These are phyloP conservation scores for Jatropha multifida DNA, from an alignment of 441 rosid species.

Conservation along the genomic window DNA sequence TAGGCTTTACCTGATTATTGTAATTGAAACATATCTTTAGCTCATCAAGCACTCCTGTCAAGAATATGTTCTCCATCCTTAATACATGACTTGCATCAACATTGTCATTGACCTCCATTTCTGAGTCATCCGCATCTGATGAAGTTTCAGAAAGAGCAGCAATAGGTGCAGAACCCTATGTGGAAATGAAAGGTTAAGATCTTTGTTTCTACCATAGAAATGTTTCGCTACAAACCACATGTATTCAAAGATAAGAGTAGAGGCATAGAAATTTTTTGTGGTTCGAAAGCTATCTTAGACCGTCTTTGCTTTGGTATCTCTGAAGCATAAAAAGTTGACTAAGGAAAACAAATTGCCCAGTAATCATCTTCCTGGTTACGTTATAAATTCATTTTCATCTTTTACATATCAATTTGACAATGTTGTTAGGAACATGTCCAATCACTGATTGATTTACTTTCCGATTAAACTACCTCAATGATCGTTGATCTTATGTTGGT, in stretches of 20 bases:
- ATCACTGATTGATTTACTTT: background rate
- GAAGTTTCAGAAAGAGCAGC: slow-evolving; percentile 88
- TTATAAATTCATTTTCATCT: background rate
- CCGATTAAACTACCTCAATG: background rate
- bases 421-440: background rate
- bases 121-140: slow-evolving; percentile 78
- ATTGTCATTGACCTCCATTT: slow-evolving; percentile 48
- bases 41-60: slow-evolving; percentile 94
- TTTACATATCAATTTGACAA: background rate
- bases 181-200: slow-evolving; percentile 19
- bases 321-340: background rate
- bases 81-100: slow-evolving; percentile 41
- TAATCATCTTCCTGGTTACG: background rate
- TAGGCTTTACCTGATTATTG: slow-evolving; percentile 55
- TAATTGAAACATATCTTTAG: slow-evolving; percentile 79
- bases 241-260: background rate
- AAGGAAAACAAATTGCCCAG: background rate
- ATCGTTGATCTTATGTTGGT: background rate
- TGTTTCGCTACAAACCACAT: background rate
- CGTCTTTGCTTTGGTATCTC: background rate
- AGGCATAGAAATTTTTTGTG: background rate
- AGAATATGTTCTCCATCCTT: slow-evolving; percentile 60
- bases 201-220: background rate
- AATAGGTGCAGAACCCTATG: slow-evolving; percentile 87
- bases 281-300: background rate